Conservation (phyloP, 768 basidiomycete genomes). For the Amanita phalloides region DNA sequence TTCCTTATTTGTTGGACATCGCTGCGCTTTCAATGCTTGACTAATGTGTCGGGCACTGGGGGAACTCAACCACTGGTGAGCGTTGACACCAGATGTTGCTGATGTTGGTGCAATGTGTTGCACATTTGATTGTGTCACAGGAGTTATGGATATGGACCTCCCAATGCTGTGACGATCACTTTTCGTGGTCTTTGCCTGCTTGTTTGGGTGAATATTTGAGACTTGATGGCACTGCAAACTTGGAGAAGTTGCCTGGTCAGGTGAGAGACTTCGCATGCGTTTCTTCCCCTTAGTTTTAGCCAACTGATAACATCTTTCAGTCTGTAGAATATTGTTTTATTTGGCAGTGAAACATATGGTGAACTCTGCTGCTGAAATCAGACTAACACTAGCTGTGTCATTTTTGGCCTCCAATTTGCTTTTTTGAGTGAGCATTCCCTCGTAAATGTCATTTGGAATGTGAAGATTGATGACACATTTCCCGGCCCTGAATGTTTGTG, state of each 20-base stretch:
- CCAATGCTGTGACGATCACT: too few species aligned
- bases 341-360: neutral
- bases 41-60: too few species aligned
- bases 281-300: neutral
- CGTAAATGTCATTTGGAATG: conserved; percentile 5
- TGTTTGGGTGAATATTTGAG: too few species aligned
- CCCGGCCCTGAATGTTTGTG: conserved; percentile 1
- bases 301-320: neutral
- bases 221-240: too few species aligned
- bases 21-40: conserved; percentile 1
- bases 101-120: too few species aligned
- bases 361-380: neutral
- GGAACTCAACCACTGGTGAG: too few species aligned
- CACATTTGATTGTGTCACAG: too few species aligned
- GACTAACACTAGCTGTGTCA: too few species aligned
- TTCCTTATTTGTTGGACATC: conserved; percentile 1
- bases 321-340: too few species aligned
- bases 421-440: neutral
- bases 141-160: too few species aligned
- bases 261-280: neutral
- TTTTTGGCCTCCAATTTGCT: neutral
- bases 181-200: too few species aligned
- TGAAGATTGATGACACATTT: conserved; percentile 4
- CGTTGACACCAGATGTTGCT: neutral
- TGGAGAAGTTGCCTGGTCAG: too few species aligned